These are phyloP conservation scores for Neonectria hederae DNA, from an alignment of 2,329 filamentous ascomycete genomes.

Conservation along the genomic window DNA sequence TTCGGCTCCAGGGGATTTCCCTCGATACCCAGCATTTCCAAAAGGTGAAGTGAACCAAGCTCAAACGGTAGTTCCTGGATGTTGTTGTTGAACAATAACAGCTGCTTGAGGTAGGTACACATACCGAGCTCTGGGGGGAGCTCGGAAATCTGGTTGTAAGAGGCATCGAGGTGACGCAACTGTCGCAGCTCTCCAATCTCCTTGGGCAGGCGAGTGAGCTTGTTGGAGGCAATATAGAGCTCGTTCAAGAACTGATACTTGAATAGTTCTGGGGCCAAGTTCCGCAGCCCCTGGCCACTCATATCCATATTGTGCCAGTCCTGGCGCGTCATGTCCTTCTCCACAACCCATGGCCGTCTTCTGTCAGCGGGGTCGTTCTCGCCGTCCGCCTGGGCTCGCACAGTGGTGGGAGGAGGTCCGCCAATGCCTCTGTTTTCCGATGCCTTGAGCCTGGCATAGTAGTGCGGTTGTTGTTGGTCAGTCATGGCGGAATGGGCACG, in stretches of 20 bases:
- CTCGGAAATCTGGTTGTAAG: conserved; percentile 83
- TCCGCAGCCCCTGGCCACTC: conserved; percentile 92
- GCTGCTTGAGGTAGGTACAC: conserved; percentile 89
- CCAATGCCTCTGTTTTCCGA: conserved; percentile 74
- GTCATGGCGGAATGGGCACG: conserved; percentile 77
- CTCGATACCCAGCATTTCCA: conserved; percentile 91
- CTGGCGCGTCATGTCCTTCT: conserved; percentile 74
- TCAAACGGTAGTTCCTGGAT: conserved; percentile 85
- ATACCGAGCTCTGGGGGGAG: conserved; percentile 94
- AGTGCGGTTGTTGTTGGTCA: conserved; percentile 71
- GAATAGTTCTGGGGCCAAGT: conserved; percentile 82
- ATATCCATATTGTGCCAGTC: conserved; percentile 95
- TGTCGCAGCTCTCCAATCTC: conserved; percentile 84
- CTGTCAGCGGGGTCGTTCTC: conserved; percentile 66
- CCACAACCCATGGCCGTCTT: conserved; percentile 71
- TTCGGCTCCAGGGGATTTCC: conserved; percentile 85
- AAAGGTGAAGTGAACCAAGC: conserved; percentile 85
- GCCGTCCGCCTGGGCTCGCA: conserved; percentile 57
- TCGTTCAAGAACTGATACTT: conserved; percentile 89
- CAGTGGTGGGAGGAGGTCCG: conserved; percentile 61
- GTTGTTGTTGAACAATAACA: conserved; percentile 90
- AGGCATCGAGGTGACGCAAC: conserved; percentile 85
- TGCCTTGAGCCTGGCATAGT: conserved; percentile 77
- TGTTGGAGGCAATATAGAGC: conserved; percentile 94
- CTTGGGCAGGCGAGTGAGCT: conserved; percentile 80